Evolutionary conservation across 805 yeast species (phyloP).

Genomic region (Blastobotrys terrestris): DNA sequence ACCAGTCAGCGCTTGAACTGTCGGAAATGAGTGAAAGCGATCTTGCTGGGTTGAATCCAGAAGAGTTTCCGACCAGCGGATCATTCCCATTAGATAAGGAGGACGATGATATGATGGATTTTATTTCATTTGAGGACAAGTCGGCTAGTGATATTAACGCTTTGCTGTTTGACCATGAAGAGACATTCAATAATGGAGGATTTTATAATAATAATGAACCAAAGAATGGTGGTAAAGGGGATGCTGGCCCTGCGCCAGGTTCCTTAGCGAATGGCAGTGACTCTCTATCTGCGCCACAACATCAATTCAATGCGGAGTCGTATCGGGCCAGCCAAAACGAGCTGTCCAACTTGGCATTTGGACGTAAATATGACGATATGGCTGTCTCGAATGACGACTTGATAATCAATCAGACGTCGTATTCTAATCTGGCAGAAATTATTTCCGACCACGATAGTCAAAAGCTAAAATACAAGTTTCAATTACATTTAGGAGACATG

Average conservation of each 20-base stretch:
- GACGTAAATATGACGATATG: background rate
- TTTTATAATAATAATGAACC: background rate
- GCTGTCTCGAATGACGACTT: slow-evolving; percentile 2
- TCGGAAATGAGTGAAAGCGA: background rate
- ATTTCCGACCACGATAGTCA: background rate
- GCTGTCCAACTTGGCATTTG: slow-evolving; percentile 2
- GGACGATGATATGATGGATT: slow-evolving; percentile 2
- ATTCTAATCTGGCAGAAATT: background rate
- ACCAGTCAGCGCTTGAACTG: background rate
- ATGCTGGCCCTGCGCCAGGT: background rate
- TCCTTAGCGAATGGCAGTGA: background rate
- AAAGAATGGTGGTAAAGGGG: background rate
- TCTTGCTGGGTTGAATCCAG: background rate
- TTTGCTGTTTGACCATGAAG: background rate
- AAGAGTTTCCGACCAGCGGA: background rate
- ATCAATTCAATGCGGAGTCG: background rate
- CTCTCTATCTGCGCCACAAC: background rate
- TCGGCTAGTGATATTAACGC: background rate
- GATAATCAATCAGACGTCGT: background rate
- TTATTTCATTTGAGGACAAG: background rate
- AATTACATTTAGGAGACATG: slow-evolving; percentile 36
- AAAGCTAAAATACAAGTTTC: slow-evolving; percentile 12
- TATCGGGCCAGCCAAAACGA: background rate
- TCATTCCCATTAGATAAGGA: background rate
- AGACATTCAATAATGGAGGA: background rate